Percentiles rank a stretch among this genome's conserved stretches.
These are phyloP conservation scores for Ilex paraguariensis DNA, from an alignment of 305 asterid species.

Conservation along the genomic window DNA sequence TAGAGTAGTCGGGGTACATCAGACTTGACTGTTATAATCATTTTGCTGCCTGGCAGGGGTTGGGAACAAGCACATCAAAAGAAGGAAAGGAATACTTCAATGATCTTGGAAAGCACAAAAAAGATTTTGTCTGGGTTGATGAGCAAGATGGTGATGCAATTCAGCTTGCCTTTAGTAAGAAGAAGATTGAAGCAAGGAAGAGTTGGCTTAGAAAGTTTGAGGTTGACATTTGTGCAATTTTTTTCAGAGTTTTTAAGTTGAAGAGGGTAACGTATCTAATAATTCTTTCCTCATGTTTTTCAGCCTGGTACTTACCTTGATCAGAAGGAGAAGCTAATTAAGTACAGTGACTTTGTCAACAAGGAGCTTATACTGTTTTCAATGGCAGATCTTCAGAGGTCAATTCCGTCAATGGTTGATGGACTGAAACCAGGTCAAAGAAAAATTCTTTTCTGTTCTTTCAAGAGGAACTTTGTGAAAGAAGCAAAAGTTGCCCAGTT, in stretches of 20 bases:
- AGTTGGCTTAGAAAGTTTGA: constrained; percentile 90
- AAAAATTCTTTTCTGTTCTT: constrained; percentile 87
- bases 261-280: not conserved
- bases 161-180: constrained; percentile 96
- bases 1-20: not conserved
- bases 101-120: constrained; percentile 75
- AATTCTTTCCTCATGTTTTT: constrained; percentile 10
- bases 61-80: constrained; percentile 92
- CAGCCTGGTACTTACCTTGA: constrained; percentile 96
- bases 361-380: constrained; percentile 91
- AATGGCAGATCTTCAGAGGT: constrained; percentile 92
- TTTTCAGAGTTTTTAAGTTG: not conserved
- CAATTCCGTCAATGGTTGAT: constrained; percentile 99
- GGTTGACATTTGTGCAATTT: constrained; percentile 32
- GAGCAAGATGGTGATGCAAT: constrained; percentile 92
- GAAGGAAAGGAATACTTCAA: constrained; percentile 92
- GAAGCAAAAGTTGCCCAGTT: constrained; percentile 89
- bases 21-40: too few species aligned
- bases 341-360: constrained; percentile 84
- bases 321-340: constrained; percentile 58
- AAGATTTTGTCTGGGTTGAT: constrained; percentile 77
- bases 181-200: constrained; percentile 94
- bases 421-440: constrained; percentile 98
- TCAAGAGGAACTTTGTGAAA: constrained; percentile 77
- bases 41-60: constrained; percentile 50